phyloP scores from a whole-genome alignment of 192 early-diverging fungal genomes.

The Haplosporangium gracile region DNA sequence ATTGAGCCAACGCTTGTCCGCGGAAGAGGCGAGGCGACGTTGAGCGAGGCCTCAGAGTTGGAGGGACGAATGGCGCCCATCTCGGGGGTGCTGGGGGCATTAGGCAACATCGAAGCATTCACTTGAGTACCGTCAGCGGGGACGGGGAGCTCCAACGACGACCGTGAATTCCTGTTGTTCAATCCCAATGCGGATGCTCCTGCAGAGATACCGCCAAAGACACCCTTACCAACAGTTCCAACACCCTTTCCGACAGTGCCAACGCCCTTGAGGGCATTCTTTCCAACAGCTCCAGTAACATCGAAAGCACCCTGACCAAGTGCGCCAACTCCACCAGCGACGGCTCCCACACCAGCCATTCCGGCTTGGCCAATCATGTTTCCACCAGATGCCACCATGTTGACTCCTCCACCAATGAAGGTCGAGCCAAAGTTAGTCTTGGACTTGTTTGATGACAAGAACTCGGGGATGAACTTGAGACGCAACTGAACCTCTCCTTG shows the following conservation, averaged over 20 bases:
- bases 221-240: constrained; percentile 50
- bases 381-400: constrained; percentile 61
- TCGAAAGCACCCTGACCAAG: constrained; percentile 44
- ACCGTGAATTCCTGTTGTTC: constrained; percentile 27
- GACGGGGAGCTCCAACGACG: constrained; percentile 50
- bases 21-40: constrained; percentile 9
- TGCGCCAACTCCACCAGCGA: constrained; percentile 36
- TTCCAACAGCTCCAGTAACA: constrained; percentile 31
- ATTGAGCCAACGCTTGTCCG: constrained; percentile 40
- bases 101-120: constrained; percentile 19
- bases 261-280: constrained; percentile 44
- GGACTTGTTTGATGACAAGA: constrained; percentile 30
- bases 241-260: constrained; percentile 54
- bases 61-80: constrained; percentile 15
- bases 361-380: constrained; percentile 52
- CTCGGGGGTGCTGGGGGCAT: not conserved
- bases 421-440: constrained; percentile 60
- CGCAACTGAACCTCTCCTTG: constrained; percentile 64
- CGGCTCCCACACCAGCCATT: constrained; percentile 36
- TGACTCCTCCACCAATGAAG: constrained; percentile 72
- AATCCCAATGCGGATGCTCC: constrained; percentile 39
- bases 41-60: constrained; percentile 24
- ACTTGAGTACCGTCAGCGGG: constrained; percentile 44
- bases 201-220: constrained; percentile 44
- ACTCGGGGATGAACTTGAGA: constrained; percentile 70